These are phyloP conservation scores for Aspergillus pseudoterreus DNA, from an alignment of 2,329 filamentous ascomycete genomes.

Conservation along the genomic window DNA sequence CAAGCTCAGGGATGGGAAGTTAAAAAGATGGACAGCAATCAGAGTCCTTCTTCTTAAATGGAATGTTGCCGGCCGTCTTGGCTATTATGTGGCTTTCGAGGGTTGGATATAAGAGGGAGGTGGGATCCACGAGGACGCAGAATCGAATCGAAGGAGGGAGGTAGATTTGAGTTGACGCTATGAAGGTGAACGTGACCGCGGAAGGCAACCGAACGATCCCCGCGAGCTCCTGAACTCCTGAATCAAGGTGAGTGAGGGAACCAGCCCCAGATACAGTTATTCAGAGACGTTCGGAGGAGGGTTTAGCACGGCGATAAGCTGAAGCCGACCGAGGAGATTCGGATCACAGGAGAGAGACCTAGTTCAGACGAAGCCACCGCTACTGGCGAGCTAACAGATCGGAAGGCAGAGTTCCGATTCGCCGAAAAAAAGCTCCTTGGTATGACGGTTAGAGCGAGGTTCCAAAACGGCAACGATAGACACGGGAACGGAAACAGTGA, in stretches of 20 bases:
- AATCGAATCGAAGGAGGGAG: not conserved
- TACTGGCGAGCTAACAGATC: slow-evolving; percentile 13
- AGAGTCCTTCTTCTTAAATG: slow-evolving; percentile 10
- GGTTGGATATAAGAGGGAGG: slow-evolving; percentile 18
- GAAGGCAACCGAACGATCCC: not conserved
- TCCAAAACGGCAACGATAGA: not conserved
- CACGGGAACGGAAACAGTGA: slow-evolving; percentile 1
- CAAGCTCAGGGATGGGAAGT: slow-evolving; percentile 25
- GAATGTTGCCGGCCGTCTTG: slow-evolving; percentile 27
- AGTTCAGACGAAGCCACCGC: slow-evolving; percentile 12
- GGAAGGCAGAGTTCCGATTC: slow-evolving; percentile 24
- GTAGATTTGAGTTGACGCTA: not conserved
- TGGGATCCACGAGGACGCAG: slow-evolving; percentile 3
- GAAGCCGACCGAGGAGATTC: slow-evolving; percentile 9
- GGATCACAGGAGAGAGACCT: slow-evolving; percentile 8
- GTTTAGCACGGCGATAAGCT: slow-evolving; percentile 10
- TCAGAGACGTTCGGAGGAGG: not conserved
- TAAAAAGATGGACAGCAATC: slow-evolving; percentile 4
- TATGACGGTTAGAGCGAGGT: slow-evolving; percentile 14
- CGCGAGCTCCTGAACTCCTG: not conserved
- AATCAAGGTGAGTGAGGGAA: not conserved
- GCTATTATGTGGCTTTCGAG: slow-evolving; percentile 15
- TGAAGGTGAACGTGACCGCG: not conserved
- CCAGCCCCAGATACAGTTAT: not conserved
- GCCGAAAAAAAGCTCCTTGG: slow-evolving; percentile 14